Percentiles rank a stretch among this genome's conserved stretches.
Conservation (phyloP, 2,329 filamentous ascomycete species). For the Teratosphaeria pseudoeucalypti region DNA sequence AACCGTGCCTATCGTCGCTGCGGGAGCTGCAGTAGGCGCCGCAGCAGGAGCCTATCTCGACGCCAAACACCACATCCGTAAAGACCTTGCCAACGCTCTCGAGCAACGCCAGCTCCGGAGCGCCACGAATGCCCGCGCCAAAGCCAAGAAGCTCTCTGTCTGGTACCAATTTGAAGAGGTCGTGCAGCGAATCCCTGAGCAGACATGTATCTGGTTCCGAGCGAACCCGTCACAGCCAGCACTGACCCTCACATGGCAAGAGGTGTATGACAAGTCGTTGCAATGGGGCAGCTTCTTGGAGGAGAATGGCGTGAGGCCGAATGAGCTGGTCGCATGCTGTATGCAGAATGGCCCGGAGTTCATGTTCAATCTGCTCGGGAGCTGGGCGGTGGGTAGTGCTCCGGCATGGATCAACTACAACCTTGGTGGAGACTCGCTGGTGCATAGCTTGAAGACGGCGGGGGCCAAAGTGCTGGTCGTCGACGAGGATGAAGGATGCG, state of each 20-base stretch:
- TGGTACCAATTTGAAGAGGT: constrained; percentile 52
- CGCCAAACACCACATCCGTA: constrained; percentile 55
- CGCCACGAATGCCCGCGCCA: constrained; percentile 21
- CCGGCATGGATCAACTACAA: constrained; percentile 29
- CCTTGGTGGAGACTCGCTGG: constrained; percentile 23
- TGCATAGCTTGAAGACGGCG: constrained; percentile 28
- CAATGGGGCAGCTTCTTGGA: constrained; percentile 55
- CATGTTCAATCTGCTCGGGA: constrained; percentile 22
- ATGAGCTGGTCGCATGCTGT: constrained; percentile 26
- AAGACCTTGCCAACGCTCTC: constrained; percentile 47
- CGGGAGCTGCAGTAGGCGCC: constrained; percentile 2
- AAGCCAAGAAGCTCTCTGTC: constrained; percentile 44
- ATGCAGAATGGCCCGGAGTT: constrained; percentile 28
- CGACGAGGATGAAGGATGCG: constrained; percentile 40
- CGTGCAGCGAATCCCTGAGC: constrained; percentile 22
- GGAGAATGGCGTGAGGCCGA: constrained; percentile 21
- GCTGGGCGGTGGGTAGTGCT: constrained; percentile 23
- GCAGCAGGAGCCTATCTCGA: constrained; percentile 47
- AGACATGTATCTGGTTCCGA: constrained; percentile 54
- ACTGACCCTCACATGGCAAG: constrained; percentile 43
- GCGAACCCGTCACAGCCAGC: constrained; percentile 30
- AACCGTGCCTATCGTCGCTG: not conserved
- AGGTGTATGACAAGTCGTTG: constrained; percentile 44
- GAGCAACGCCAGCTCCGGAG: constrained; percentile 32
- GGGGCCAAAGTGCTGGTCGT: constrained; percentile 35